Base-by-base conservation (phyloP, 2,329 filamentous ascomycete species). In the Colletotrichum tanaceti region DNA sequence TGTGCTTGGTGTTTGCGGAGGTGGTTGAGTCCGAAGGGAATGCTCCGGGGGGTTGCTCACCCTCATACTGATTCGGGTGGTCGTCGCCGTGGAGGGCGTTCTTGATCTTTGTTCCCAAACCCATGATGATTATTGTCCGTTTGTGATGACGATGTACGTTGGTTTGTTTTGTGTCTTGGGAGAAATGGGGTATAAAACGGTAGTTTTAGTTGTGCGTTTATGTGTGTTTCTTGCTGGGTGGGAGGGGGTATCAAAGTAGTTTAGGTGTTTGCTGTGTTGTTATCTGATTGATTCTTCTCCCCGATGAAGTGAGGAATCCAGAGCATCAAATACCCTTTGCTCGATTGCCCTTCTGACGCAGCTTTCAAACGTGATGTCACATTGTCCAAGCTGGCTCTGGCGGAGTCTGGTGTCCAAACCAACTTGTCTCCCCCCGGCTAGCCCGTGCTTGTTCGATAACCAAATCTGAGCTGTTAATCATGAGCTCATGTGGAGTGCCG, bases 21-120 rank as follows among this genome's bases (percentile, higher is more conserved):
- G 52, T 58, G 18, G 57, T 39, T 11, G 57, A 38, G 18, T 70
- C 68, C 13, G 68, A 65, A 44, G 68, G 68, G n/a, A 70, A 70
- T 5, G 52, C 47, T 38, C 68, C 68, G 1, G 68, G 68, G 11
- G 68, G 58, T 14, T 52, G 60, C 35, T 65, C 39, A 14, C 58
- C 50, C 20, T 64, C 59, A 32, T 70, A 60, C 28, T 22, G 64
- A 64, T 5, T 63, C 47, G 49, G 43, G 14, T 57, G 32, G 32
- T 71, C 58, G 46, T 69, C 66, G 46, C 28, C 35, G 41, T 71
- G 68, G 38, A 71, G 64, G 10, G 70, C 70, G 24, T 71, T 65
- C 65, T 71, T 71, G 32, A 71, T 71, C 58, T 71, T 71, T n/a
- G 68, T 35, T 46, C 39, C 69, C 44, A 71, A 60, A 61, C 70